Base-by-base conservation (phyloP, 1,139 yeast species). In the Kurtzmaniella quercitrusa region DNA sequence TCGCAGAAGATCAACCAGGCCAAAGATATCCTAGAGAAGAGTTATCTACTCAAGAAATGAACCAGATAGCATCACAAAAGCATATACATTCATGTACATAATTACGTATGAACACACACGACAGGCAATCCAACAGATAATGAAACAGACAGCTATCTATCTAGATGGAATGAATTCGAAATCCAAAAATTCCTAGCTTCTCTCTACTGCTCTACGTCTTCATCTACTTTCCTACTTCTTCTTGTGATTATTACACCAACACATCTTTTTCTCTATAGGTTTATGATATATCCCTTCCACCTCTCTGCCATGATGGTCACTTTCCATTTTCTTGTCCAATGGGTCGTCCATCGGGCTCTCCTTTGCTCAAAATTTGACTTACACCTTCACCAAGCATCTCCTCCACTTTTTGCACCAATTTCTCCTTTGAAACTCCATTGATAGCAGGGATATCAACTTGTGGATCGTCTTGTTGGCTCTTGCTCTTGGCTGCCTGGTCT, bases 1-100 rank as follows among this genome's bases (percentile, higher is more conserved):
- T 82, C 88, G 2, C 81, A 81, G 70, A 84, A 86, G 58, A 80
- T 87, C 47, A 86, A 87, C 59, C 83, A 81, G 58, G 95, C 95
- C 1, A 80, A 79, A 50, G 88, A 82, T 39, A 60, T 83, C 1
- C 62, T 85, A 43, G 87, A 82, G 43, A 68, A 68, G 46, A 79
- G 85, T 56, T 77, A 77, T 55, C 56, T 77, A 55, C 56, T 70
- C 41, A 65, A 42, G 15, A 34, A 34, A 18, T 34, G 15, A 50
- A 14, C 36, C 11, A 31, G 31, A 27, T 12, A 3, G 14, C 18
- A 12, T 12, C 18, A 31, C 36, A n/a, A 9, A 9, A 31, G 16
- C 36, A 31, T 31, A 12, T 15, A 31, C 18, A 16, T 5, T 27
- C 31, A 27, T 27, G 12, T 6, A 4, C n/a, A 27, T 27, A 27